Percentiles rank a stretch among this genome's conserved stretches.
Evolutionary conservation across 331 rosid genomes (phyloP).

Genomic region (Phaseolus coccineus): DNA sequence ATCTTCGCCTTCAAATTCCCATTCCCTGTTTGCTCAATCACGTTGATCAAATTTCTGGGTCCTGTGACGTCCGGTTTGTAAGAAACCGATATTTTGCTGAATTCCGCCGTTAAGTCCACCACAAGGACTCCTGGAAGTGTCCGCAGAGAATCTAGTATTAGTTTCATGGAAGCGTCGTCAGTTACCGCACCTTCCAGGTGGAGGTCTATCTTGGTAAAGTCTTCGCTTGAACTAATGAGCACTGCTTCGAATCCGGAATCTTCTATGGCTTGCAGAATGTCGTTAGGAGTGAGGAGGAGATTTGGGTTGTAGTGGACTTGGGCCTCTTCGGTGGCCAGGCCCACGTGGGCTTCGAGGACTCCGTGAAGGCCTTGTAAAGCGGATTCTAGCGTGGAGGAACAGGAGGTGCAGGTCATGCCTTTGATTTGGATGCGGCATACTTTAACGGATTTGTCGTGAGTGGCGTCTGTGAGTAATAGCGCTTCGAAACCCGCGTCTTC

Average conservation of each 20-base stretch:
- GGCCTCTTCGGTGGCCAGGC: constrained; percentile 87
- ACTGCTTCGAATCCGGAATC: constrained; percentile 70
- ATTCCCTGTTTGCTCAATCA: constrained; percentile 57
- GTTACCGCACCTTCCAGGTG: constrained; percentile 61
- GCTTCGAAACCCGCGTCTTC: constrained; percentile 87
- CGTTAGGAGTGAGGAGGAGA: constrained; percentile 52
- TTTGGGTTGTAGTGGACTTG: constrained; percentile 70
- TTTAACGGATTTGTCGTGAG: constrained; percentile 49
- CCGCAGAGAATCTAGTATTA: constrained; percentile 60
- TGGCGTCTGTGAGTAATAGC: constrained; percentile 50
- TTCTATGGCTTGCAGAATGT: constrained; percentile 55
- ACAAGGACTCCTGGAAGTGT: constrained; percentile 69
- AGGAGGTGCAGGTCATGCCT: constrained; percentile 88
- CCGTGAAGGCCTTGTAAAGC: constrained; percentile 61
- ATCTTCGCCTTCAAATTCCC: constrained; percentile 63
- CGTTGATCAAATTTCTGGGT: constrained; percentile 69
- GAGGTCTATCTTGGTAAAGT: constrained; percentile 72
- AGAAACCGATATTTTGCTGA: constrained; percentile 62
- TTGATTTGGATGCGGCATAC: constrained; percentile 64
- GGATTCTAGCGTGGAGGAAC: constrained; percentile 72
- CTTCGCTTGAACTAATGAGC: constrained; percentile 65
- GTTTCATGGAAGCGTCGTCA: constrained; percentile 44
- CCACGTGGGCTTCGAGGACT: constrained; percentile 70
- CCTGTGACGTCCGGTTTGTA: constrained; percentile 76
- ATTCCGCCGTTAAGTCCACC: constrained; percentile 35